These are phyloP conservation scores for Candida mesenterica DNA, from an alignment of 1,139 yeast species.

Conservation along the genomic window DNA sequence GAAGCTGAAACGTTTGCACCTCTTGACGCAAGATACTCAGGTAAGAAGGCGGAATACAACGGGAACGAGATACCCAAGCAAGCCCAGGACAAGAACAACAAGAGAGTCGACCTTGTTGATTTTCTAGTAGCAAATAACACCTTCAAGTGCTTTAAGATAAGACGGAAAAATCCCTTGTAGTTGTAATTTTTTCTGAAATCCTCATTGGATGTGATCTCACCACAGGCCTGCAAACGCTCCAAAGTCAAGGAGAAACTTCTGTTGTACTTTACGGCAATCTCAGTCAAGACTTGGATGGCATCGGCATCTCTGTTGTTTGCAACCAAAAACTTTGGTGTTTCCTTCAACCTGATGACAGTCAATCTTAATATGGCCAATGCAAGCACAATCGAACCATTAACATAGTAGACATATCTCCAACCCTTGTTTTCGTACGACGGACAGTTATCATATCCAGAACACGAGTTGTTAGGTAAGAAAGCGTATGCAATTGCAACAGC, in stretches of 20 bases:
- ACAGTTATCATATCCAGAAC: constrained; percentile 26
- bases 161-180: constrained; percentile 14
- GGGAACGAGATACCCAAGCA: constrained; percentile 34
- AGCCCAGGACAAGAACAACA: constrained; percentile 31
- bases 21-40: constrained; percentile 31
- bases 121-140: constrained; percentile 24
- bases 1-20: constrained; percentile 33
- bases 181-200: constrained; percentile 13
- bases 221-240: constrained; percentile 27
- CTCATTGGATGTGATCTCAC: constrained; percentile 19
- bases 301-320: constrained; percentile 33
- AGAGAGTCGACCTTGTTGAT: constrained; percentile 23
- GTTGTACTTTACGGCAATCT: constrained; percentile 28
- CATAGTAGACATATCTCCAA: constrained; percentile 37
- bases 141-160: constrained; percentile 24
- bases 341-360: constrained; percentile 30
- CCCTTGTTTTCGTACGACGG: constrained; percentile 30
- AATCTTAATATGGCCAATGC: constrained; percentile 27
- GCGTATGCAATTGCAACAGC: constrained; percentile 33
- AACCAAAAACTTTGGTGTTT: constrained; percentile 35
- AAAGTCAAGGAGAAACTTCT: constrained; percentile 28
- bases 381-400: constrained; percentile 30
- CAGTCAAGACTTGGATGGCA: constrained; percentile 25
- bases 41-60: constrained; percentile 32
- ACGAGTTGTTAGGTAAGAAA: constrained; percentile 28